phyloP scores from a whole-genome alignment of 768 basidiomycete genomes.

The Chlorophyllum brunneum region DNA sequence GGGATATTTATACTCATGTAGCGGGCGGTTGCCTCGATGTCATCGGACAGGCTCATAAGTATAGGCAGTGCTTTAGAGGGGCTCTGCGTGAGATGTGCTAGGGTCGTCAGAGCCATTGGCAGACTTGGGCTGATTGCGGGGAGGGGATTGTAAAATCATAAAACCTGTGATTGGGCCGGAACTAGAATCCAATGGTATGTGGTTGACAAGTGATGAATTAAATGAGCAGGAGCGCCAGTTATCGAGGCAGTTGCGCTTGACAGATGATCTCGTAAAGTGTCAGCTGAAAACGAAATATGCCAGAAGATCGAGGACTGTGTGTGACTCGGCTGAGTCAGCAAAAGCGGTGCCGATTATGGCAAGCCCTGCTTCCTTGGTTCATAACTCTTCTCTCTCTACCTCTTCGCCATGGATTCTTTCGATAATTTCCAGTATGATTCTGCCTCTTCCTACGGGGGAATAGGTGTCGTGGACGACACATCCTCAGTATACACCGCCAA shows the following conservation, averaged over 20 bases:
- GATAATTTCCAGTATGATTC: constrained; percentile 86
- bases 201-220: too few relatives aligned
- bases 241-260: not conserved
- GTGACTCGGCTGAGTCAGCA: constrained; percentile 17
- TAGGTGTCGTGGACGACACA: constrained; percentile 72
- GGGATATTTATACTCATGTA: not conserved
- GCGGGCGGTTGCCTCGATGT: too few relatives aligned
- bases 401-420: constrained; percentile 65
- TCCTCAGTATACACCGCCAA: constrained; percentile 79
- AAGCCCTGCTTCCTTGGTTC: constrained; percentile 3
- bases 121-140: too few relatives aligned
- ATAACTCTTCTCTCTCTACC: constrained; percentile 5
- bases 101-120: too few relatives aligned
- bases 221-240: too few relatives aligned
- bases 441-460: constrained; percentile 75
- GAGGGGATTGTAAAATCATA: not conserved
- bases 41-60: not conserved
- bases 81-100: too few relatives aligned
- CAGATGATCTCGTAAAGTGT: too few relatives aligned
- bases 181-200: too few relatives aligned
- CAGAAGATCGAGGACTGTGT: not conserved
- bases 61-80: not conserved
- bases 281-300: not conserved
- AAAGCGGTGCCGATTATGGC: constrained; percentile 17
- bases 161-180: not conserved